Conservation (phyloP, 345 rosid species). For the Aquilaria yunnanensis region DNA sequence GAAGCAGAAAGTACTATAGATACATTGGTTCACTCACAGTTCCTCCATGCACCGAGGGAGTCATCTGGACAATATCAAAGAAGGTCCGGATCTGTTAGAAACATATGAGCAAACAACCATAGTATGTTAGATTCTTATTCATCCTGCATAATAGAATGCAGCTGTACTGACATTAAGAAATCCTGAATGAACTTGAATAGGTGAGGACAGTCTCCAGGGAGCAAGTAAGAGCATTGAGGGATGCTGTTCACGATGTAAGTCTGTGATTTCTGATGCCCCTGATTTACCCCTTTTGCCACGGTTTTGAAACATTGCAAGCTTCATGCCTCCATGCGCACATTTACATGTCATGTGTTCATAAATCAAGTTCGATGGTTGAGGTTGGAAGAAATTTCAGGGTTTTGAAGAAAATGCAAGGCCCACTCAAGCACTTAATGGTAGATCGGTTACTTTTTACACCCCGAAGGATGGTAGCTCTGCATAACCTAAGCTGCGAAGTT, state of each 20-base stretch:
- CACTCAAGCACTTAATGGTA: conserved; percentile 33
- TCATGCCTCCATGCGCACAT: background rate
- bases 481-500: background rate
- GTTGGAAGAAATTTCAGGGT: conserved; percentile 29
- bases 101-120: background rate
- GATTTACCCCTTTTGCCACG: background rate
- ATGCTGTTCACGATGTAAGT: conserved; percentile 62
- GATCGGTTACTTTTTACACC: conserved; percentile 32
- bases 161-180: too few relatives aligned
- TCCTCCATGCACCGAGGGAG: conserved; percentile 80
- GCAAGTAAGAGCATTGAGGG: conserved; percentile 41
- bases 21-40: conserved; percentile 61
- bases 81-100: conserved; percentile 26
- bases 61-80: conserved; percentile 53
- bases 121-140: background rate
- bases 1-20: conserved; percentile 52
- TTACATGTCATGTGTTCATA: background rate
- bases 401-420: conserved; percentile 67
- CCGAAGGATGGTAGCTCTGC: conserved; percentile 12
- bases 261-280: background rate
- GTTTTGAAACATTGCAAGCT: background rate
- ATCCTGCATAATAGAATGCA: background rate
- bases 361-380: background rate
- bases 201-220: conserved; percentile 61
- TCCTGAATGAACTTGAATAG: conserved; percentile 15